Conservation (phyloP, 2,329 filamentous ascomycete species). For the Alternaria novae-zelandiae region DNA sequence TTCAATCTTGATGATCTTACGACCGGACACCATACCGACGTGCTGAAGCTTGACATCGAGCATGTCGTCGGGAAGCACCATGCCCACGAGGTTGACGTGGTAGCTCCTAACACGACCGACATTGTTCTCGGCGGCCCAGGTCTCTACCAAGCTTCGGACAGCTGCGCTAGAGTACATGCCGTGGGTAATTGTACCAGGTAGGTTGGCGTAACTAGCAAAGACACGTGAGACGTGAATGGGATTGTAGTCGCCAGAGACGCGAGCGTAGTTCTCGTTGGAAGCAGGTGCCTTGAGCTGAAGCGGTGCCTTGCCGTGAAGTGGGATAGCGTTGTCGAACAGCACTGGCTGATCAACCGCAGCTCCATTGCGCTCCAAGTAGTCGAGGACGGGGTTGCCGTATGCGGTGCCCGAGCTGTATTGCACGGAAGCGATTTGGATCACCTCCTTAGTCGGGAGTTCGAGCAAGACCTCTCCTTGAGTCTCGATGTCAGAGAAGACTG, state of each 20-base stretch:
- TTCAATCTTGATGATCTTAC: constrained; percentile 99
- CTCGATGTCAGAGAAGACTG: constrained; percentile 87
- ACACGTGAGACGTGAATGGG: constrained; percentile 98
- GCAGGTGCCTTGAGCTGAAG: constrained; percentile 88
- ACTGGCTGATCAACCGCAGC: constrained; percentile 94
- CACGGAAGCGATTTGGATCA: constrained; percentile 96
- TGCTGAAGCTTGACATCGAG: constrained; percentile 96
- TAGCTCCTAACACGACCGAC: constrained; percentile 96
- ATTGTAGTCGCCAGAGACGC: constrained; percentile 98
- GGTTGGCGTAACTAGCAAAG: constrained; percentile 92
- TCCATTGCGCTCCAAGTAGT: constrained; percentile 92
- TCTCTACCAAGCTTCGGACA: constrained; percentile 94
- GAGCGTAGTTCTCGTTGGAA: constrained; percentile 97
- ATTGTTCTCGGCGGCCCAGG: constrained; percentile 99
- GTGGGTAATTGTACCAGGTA: constrained; percentile 97
- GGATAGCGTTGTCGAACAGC: constrained; percentile 96
- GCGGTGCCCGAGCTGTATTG: constrained; percentile 92
- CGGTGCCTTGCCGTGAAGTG: constrained; percentile 88
- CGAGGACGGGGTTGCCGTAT: constrained; percentile 94
- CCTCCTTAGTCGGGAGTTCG: constrained; percentile 94
- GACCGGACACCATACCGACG: constrained; percentile 94
- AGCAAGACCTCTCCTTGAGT: constrained; percentile 91
- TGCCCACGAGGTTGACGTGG: constrained; percentile 94
- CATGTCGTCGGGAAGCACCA: constrained; percentile 96
- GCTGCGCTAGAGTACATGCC: constrained; percentile 99